These are phyloP conservation scores for Clitopilus passeckerianus DNA, from an alignment of 768 basidiomycete species.

Conservation along the genomic window DNA sequence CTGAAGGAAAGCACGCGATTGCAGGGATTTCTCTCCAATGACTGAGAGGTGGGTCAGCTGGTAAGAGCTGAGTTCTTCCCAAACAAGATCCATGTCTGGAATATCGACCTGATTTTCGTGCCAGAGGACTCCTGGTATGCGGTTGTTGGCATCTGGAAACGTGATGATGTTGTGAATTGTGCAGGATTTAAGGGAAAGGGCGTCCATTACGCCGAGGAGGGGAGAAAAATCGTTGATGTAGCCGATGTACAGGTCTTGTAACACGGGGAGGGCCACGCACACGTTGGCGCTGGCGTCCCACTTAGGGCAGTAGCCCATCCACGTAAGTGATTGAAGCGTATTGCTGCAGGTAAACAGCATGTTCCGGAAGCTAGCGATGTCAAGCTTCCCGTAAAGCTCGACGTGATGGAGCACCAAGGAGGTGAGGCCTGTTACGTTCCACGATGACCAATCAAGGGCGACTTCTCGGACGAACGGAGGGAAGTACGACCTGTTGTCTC, in stretches of 20 bases:
- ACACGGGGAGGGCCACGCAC: background rate
- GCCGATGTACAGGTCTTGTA: background rate
- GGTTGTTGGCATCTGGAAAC: background rate
- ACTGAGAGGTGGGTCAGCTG: background rate
- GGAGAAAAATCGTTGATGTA: constrained; percentile 1
- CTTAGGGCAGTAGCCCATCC: background rate
- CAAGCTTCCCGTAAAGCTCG: background rate
- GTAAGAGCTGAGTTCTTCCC: background rate
- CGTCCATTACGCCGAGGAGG: background rate
- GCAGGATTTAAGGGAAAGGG: constrained; percentile 1
- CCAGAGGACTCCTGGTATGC: background rate
- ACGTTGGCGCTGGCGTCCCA: background rate
- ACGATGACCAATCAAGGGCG: constrained; percentile 1
- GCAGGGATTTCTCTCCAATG: constrained; percentile 1
- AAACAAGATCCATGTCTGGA: background rate
- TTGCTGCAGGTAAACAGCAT: background rate
- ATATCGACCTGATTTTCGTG: background rate
- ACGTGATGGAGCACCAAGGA: constrained; percentile 1
- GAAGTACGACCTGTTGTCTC: background rate
- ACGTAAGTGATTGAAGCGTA: background rate
- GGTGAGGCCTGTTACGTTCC: constrained; percentile 2
- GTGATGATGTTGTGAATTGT: constrained; percentile 1
- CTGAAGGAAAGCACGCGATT: background rate
- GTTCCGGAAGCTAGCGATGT: background rate
- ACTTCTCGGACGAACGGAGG: background rate